A percentile compares a stretch with the other conserved stretches of the same genome.
Conservation (phyloP, 495 filamentous ascomycete genomes). For the Talaromyces borbonicus region DNA sequence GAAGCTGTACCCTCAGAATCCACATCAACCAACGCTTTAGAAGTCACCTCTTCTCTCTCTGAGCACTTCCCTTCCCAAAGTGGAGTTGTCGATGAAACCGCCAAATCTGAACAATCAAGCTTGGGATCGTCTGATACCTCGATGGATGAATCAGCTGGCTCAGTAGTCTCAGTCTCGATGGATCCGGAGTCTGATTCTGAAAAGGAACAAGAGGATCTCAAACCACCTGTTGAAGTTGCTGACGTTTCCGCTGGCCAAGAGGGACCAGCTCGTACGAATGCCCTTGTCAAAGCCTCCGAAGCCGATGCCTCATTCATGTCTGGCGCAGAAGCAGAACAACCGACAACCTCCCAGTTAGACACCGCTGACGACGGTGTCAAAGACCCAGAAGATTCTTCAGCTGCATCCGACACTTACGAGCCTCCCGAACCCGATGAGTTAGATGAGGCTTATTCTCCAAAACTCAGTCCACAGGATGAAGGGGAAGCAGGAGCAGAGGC, state of each 20-base stretch:
- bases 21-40: not conserved
- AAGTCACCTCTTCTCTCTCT: not conserved
- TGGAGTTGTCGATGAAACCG: not conserved
- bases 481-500: slow-evolving; percentile 7
- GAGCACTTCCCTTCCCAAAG: not conserved
- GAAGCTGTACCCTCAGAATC: not conserved
- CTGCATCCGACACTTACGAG: slow-evolving; percentile 45
- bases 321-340: not conserved
- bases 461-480: not conserved
- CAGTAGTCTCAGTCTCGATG: slow-evolving; percentile 13
- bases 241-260: not conserved
- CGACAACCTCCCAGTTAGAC: not conserved
- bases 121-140: slow-evolving; percentile 29
- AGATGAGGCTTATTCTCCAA: slow-evolving; percentile 11
- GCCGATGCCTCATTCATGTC: not conserved
- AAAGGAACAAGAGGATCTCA: not conserved
- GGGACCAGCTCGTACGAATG: slow-evolving; percentile 1
- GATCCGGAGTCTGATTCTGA: slow-evolving; percentile 7
- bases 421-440: slow-evolving; percentile 42
- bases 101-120: slow-evolving; percentile 5
- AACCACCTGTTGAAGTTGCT: not conserved
- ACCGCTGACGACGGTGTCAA: not conserved
- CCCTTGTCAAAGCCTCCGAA: not conserved
- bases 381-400: slow-evolving; percentile 21
- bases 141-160: slow-evolving; percentile 33